phyloP scores from a whole-genome alignment of 192 early-diverging fungal genomes.

The Entomortierella beljakovae region DNA sequence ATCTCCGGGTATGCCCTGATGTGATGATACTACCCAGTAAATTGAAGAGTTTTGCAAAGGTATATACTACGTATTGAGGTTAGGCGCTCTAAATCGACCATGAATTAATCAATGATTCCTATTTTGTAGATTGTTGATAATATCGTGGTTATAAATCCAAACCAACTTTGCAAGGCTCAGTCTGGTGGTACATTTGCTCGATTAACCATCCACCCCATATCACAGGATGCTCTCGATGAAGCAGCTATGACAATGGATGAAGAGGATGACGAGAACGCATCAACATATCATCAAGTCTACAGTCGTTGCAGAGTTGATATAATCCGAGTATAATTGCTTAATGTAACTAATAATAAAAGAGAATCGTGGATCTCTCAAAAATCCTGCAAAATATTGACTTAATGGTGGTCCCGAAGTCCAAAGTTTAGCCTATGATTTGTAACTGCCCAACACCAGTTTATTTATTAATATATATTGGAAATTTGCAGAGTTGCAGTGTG shows the following conservation, averaged over 20 bases:
- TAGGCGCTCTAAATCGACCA: too few species aligned
- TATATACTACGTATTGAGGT: constrained; percentile 4
- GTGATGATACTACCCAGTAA: constrained; percentile 82
- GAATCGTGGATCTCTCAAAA: too few species aligned
- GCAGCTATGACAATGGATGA: constrained; percentile 45
- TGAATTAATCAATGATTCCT: too few species aligned
- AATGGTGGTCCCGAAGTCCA: too few species aligned
- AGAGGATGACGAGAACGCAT: constrained; percentile 38
- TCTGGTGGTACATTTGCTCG: constrained; percentile 87
- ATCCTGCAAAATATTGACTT: too few species aligned
- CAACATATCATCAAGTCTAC: constrained; percentile 35
- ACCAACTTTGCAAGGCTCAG: constrained; percentile 73
- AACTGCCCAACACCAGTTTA: too few species aligned
- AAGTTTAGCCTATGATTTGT: too few species aligned
- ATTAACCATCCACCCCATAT: constrained; percentile 75
- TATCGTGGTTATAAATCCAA: constrained; percentile 88
- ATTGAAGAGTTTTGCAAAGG: constrained; percentile 79
- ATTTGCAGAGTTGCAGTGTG: too few species aligned
- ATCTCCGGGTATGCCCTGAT: constrained; percentile 77
- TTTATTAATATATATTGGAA: too few species aligned
- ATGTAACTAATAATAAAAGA: neutral
- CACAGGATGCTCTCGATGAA: constrained; percentile 6
- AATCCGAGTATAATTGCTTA: constrained; percentile 38
- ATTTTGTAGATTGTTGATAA: constrained; percentile 69
- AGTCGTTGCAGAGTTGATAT: constrained; percentile 56